These are phyloP conservation scores for Pseudognaphalium luteoalbum DNA, from an alignment of 129 eudicot genomes.

Conservation along the genomic window DNA sequence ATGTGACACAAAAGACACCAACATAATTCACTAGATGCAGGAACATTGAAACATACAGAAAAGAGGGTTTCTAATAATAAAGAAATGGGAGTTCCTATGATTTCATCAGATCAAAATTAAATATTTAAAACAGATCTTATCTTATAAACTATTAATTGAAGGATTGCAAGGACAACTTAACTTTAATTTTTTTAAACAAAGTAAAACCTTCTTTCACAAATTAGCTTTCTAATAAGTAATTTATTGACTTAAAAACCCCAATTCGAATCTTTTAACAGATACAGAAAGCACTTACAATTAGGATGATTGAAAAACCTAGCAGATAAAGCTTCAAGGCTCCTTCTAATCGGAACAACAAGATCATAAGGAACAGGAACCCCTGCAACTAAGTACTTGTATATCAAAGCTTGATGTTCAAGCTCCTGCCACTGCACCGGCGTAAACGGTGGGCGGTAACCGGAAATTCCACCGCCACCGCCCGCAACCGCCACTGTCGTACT, in stretches of 20 bases:
- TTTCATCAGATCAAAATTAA: not conserved
- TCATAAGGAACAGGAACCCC: slow-evolving; percentile 74
- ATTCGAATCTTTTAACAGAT: too few relatives aligned
- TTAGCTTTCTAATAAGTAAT: slow-evolving; percentile 1
- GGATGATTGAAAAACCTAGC: slow-evolving; percentile 62
- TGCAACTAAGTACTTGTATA: slow-evolving; percentile 69
- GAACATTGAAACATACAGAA: too few relatives aligned
- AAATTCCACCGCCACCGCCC: slow-evolving; percentile 39
- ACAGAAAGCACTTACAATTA: slow-evolving; percentile 40
- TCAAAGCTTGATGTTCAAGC: slow-evolving; percentile 78
- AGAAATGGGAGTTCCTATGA: not conserved
- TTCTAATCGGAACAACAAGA: slow-evolving; percentile 71
- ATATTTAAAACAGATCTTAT: slow-evolving; percentile 16
- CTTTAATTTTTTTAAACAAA: not conserved
- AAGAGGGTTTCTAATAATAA: not conserved
- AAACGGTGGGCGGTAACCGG: slow-evolving; percentile 50
- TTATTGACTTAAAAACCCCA: not conserved
- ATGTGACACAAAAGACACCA: too few relatives aligned
- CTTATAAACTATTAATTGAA: not conserved
- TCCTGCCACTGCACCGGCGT: slow-evolving; percentile 80
- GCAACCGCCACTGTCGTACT: slow-evolving; percentile 44
- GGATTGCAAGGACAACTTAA: not conserved
- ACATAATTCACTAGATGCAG: too few relatives aligned
- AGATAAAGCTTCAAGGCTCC: slow-evolving; percentile 58
- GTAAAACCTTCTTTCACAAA: not conserved